Conservation (phyloP, 108 stramenopile species). For the Fistulifera pelliculosa region DNA sequence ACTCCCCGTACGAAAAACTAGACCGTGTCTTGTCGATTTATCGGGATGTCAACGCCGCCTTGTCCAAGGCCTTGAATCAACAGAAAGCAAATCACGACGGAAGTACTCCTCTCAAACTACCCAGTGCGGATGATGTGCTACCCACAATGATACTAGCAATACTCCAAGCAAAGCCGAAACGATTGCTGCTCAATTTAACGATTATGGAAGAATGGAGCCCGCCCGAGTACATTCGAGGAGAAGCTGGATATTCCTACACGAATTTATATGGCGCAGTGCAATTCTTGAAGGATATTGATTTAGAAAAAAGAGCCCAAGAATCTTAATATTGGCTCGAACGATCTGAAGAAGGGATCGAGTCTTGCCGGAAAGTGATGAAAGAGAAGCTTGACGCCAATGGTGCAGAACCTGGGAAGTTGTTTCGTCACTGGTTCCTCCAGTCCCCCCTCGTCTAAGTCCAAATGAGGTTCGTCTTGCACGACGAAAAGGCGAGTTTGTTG, state of each 20-base stretch:
- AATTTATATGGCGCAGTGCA: conserved; percentile 79
- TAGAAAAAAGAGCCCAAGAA: conserved; percentile 18
- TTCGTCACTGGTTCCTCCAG: neutral
- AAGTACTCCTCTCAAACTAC: conserved; percentile 18
- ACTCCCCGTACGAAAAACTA: conserved; percentile 66
- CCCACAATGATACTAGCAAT: conserved; percentile 71
- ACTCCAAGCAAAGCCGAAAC: conserved; percentile 38
- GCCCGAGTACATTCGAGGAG: conserved; percentile 51
- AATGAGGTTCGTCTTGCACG: conserved; percentile 55
- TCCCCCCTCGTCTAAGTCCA: conserved; percentile 22
- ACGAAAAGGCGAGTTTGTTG: conserved; percentile 38
- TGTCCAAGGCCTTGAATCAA: conserved; percentile 37
- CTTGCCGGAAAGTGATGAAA: conserved; percentile 23
- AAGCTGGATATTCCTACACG: conserved; percentile 80
- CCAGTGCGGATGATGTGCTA: conserved; percentile 75
- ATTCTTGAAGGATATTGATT: conserved; percentile 63
- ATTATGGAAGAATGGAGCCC: conserved; percentile 62
- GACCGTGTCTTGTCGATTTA: conserved; percentile 49
- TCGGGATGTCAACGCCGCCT: conserved; percentile 47
- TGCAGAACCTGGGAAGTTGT: neutral
- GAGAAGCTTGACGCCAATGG: conserved; percentile 1
- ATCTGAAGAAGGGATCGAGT: conserved; percentile 49
- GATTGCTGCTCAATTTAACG: conserved; percentile 33
- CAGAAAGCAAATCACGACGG: conserved; percentile 2
- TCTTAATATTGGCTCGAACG: conserved; percentile 49